These are phyloP conservation scores for Moesziomyces antarcticus DNA, from an alignment of 1,284 basidiomycete genomes.

Conservation along the genomic window DNA sequence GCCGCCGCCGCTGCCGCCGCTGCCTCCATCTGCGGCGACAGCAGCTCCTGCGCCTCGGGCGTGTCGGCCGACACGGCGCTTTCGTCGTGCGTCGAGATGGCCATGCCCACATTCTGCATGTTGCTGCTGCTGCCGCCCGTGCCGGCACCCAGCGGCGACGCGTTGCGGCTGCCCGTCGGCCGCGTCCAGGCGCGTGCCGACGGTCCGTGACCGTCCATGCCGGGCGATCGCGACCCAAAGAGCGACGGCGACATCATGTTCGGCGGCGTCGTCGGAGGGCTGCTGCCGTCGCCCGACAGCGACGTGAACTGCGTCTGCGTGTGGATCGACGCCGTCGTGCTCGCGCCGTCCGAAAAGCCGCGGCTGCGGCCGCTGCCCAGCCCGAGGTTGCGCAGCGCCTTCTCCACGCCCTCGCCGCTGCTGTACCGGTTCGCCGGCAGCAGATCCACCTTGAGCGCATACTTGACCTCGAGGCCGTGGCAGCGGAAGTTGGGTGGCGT, in stretches of 20 bases:
- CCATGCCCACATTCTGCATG: conserved; percentile 26
- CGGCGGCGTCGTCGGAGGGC: conserved; percentile 42
- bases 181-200: conserved; percentile 8
- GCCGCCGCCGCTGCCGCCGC: conserved; percentile 1
- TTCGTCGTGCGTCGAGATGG: conserved; percentile 33
- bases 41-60: conserved; percentile 15
- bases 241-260: conserved; percentile 20
- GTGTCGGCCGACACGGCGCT: conserved; percentile 25
- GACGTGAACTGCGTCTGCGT: conserved; percentile 52
- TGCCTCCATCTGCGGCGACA: conserved; percentile 8
- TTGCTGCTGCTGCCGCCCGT: conserved; percentile 8
- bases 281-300: conserved; percentile 36
- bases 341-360: conserved; percentile 37
- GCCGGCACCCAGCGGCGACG: conserved; percentile 21
- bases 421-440: conserved; percentile 42
- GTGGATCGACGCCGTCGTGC: conserved; percentile 47
- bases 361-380: conserved; percentile 22
- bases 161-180: conserved; percentile 21
- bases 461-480: conserved; percentile 63
- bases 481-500: conserved; percentile 58
- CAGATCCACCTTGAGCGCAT: conserved; percentile 62
- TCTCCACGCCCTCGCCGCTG: conserved; percentile 29
- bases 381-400: conserved; percentile 34
- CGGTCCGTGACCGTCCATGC: conserved; percentile 11
- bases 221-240: conserved; percentile 28